A percentile compares a stretch with the other conserved stretches of the same genome.
These are phyloP conservation scores for Daldinia sp. DNA, from an alignment of 2,329 filamentous ascomycete species.

Conservation along the genomic window DNA sequence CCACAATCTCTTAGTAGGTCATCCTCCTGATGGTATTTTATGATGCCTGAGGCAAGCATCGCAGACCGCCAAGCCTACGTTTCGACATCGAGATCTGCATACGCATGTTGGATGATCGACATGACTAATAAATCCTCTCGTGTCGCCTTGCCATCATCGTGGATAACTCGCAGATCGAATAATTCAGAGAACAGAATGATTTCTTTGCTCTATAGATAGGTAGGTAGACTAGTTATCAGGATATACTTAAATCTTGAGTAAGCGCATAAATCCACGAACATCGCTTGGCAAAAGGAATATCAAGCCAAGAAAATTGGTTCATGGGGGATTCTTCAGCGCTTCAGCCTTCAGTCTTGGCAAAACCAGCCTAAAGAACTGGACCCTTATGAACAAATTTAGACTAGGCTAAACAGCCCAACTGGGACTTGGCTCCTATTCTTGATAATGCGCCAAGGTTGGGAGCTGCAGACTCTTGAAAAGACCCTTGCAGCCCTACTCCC, in stretches of 20 bases:
- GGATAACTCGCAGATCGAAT: background rate
- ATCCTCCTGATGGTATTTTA: background rate
- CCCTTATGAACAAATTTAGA: slow-evolving; percentile 15
- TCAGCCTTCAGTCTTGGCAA: slow-evolving; percentile 34
- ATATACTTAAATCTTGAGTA: background rate
- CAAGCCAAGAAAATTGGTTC: slow-evolving; percentile 7
- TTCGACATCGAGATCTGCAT: background rate
- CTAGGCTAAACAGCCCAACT: background rate
- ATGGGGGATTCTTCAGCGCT: slow-evolving; percentile 9
- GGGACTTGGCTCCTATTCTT: slow-evolving; percentile 1
- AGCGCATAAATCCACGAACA: background rate
- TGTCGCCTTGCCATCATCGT: background rate
- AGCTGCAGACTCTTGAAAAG: too few species aligned
- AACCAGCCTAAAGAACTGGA: background rate
- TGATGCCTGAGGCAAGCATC: background rate
- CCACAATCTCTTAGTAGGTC: too few species aligned
- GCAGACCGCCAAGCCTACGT: slow-evolving; percentile 12
- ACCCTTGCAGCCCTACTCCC: slow-evolving; percentile 2
- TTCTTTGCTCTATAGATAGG: too few species aligned
- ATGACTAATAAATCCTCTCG: background rate
- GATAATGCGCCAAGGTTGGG: background rate
- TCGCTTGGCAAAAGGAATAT: background rate
- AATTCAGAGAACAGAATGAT: background rate
- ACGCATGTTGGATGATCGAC: background rate
- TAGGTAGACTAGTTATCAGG: too few species aligned